Conservation (phyloP, 2,329 filamentous ascomycete species). For the Hypomyces perniciosus region DNA sequence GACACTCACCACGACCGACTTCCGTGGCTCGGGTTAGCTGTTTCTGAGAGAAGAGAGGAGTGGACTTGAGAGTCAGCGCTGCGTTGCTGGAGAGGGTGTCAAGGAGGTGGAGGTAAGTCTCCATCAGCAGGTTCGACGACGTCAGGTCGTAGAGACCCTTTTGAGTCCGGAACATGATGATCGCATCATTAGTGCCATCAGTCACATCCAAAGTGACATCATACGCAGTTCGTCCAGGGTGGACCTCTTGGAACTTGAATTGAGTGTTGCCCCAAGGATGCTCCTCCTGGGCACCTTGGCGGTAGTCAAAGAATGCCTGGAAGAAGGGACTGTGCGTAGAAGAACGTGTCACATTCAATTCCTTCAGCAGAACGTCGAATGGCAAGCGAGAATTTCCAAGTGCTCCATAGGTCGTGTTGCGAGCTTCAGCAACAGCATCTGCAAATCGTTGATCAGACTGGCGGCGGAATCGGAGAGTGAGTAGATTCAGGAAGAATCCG, state of each 20-base stretch:
- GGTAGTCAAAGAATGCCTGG: conserved; percentile 36
- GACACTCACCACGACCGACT: conserved; percentile 9
- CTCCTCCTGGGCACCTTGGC: conserved; percentile 19
- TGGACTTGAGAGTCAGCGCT: conserved; percentile 4
- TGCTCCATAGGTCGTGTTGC: conserved; percentile 26
- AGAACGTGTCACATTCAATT: conserved; percentile 36
- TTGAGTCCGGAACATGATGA: conserved; percentile 19
- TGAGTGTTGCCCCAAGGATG: conserved; percentile 15
- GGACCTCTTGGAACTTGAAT: conserved; percentile 15
- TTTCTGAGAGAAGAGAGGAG: conserved; percentile 5
- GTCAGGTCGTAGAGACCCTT: conserved; percentile 23
- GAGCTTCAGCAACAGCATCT: conserved; percentile 15
- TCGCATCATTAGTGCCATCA: conserved; percentile 20
- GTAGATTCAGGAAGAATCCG: conserved; percentile 43
- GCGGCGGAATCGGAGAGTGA: conserved; percentile 37
- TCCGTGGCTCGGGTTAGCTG: conserved; percentile 1
- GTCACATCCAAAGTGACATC: conserved; percentile 33
- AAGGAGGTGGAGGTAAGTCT: conserved; percentile 17
- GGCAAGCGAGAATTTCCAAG: conserved; percentile 40
- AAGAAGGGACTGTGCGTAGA: conserved; percentile 39
- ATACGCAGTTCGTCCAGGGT: conserved; percentile 19
- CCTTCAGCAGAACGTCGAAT: conserved; percentile 41
- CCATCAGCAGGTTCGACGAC: conserved; percentile 3
- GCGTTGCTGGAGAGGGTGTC: conserved; percentile 15
- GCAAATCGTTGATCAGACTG: conserved; percentile 17